Evolutionary conservation across 2,329 filamentous ascomycete genomes (phyloP).

Genomic region (Xylariaceae sp.): DNA sequence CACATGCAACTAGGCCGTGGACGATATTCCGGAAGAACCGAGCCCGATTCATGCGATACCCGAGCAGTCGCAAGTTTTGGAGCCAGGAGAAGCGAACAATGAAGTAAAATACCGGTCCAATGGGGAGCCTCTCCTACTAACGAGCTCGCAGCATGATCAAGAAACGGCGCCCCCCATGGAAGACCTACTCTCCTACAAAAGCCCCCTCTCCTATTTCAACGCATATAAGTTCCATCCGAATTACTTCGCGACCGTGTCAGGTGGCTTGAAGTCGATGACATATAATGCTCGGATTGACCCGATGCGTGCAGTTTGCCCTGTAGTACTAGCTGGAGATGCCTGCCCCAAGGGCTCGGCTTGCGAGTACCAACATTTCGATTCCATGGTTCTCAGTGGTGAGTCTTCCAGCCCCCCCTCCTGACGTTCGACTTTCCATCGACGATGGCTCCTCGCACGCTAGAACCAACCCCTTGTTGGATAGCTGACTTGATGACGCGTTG

Average conservation of each 20-base stretch:
- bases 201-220: slow-evolving; percentile 75
- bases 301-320: slow-evolving; percentile 67
- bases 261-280: slow-evolving; percentile 82
- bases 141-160: slow-evolving; percentile 23
- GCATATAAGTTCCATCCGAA: slow-evolving; percentile 85
- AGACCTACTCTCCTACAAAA: slow-evolving; percentile 65
- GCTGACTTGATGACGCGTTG: slow-evolving; percentile 41
- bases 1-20: slow-evolving; percentile 14
- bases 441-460: slow-evolving; percentile 23
- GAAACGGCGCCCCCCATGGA: slow-evolving; percentile 13
- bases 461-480: slow-evolving; percentile 37
- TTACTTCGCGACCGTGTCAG: slow-evolving; percentile 62
- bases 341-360: slow-evolving; percentile 70
- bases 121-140: slow-evolving; percentile 28
- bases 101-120: slow-evolving; percentile 30
- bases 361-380: slow-evolving; percentile 71
- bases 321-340: slow-evolving; percentile 61
- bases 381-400: slow-evolving; percentile 71
- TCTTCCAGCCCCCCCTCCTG: slow-evolving; percentile 28
- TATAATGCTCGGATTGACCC: slow-evolving; percentile 89
- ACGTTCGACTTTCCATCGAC: slow-evolving; percentile 3
- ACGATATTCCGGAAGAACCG: slow-evolving; percentile 23
- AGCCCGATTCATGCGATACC: slow-evolving; percentile 13
- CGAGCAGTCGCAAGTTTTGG: slow-evolving; percentile 4
- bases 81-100: slow-evolving; percentile 17